Percentiles rank a stretch among this genome's conserved stretches.
These are phyloP conservation scores for Cyclaneusma minus DNA, from an alignment of 2,329 filamentous ascomycete species.

Conservation along the genomic window DNA sequence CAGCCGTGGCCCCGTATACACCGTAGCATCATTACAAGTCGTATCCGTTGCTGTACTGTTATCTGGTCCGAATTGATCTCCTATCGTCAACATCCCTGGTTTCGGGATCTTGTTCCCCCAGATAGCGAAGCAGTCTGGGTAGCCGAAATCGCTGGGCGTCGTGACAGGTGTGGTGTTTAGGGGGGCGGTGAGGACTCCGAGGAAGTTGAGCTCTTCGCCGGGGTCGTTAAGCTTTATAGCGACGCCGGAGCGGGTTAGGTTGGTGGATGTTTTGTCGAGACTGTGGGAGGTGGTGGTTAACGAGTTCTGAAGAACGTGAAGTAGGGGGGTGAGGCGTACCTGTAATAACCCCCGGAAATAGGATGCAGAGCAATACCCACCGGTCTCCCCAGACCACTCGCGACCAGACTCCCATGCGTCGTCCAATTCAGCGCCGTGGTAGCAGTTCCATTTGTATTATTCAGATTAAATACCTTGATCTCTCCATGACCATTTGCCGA, in stretches of 20 bases:
- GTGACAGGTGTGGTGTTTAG: slow-evolving; percentile 12
- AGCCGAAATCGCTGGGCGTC: slow-evolving; percentile 46
- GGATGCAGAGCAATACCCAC: slow-evolving; percentile 55
- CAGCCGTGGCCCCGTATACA: slow-evolving; percentile 37
- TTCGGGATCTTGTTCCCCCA: slow-evolving; percentile 39
- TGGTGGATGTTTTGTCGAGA: slow-evolving; percentile 58
- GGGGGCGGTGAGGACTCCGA: slow-evolving; percentile 38
- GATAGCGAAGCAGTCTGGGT: slow-evolving; percentile 52
- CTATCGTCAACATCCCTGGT: slow-evolving; percentile 24
- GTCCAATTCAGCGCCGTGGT: slow-evolving; percentile 26
- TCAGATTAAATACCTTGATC: slow-evolving; percentile 41
- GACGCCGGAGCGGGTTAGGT: slow-evolving; percentile 38
- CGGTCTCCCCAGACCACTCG: slow-evolving; percentile 60
- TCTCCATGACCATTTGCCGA: slow-evolving; percentile 44
- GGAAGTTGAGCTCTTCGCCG: slow-evolving; percentile 59
- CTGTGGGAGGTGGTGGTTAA: too few species aligned
- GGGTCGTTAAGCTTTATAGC: slow-evolving; percentile 56
- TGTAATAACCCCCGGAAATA: slow-evolving; percentile 28
- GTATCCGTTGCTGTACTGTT: slow-evolving; percentile 26
- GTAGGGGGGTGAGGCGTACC: too few species aligned
- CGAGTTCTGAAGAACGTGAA: too few species aligned
- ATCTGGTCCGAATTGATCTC: slow-evolving; percentile 32
- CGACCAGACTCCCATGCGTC: slow-evolving; percentile 30
- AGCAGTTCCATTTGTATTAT: slow-evolving; percentile 17
- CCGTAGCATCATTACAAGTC: slow-evolving; percentile 25